Base-by-base conservation (phyloP, 768 basidiomycete species). In the Gloeostereum incarnatum region DNA sequence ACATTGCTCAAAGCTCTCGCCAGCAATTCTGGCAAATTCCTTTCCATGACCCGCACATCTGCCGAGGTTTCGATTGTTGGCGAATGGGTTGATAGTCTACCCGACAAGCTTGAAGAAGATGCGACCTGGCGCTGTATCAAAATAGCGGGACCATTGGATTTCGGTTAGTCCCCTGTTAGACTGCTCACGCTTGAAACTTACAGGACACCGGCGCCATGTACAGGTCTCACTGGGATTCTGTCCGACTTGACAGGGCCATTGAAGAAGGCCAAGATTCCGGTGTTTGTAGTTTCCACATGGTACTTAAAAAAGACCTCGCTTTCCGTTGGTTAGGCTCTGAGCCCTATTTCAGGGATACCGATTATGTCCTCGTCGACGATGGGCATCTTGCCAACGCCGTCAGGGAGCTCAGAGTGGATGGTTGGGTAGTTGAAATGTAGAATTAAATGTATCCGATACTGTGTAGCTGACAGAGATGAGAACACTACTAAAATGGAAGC, bases 211-310 rank as follows among this genome's bases (percentile, higher is more conserved):
- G 33, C 14, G 2, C 13, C n/a, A 34, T 17, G n/a, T n/a, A 20
- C 41, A 80, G 77, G 57, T 39, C 50, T 81, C 46, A 75, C 71
- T 2, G 78, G 78, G 3, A 65, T 80, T 16, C 55, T 81, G 42
- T 63, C 70, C 20, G 63, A 65, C 20, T 65, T 83, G 22, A 63
- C 73, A 1, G 60, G 61, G 13, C 75, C 78, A 13, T 53, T 81
- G 29, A 74, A 70, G 49, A 48, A 54, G 4, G 72, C 69, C 5
- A 56, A 61, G 31, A 58, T 82, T 1, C 69, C 70, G 0, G 61
- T 83, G 4, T 81, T 80, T 52, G 74, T 67, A 13, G 39, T 78
- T 24, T 80, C 78, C 5, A 81, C 79, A 18, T 84, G 73, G 77
- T 78, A 44, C 43, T 62, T 42, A n/a, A n/a, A n/a, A n/a, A n/a